A percentile compares a stretch with the other conserved stretches of the same genome.
Conservation (phyloP, 495 filamentous ascomycete genomes). For the Neurospora cerealis region DNA sequence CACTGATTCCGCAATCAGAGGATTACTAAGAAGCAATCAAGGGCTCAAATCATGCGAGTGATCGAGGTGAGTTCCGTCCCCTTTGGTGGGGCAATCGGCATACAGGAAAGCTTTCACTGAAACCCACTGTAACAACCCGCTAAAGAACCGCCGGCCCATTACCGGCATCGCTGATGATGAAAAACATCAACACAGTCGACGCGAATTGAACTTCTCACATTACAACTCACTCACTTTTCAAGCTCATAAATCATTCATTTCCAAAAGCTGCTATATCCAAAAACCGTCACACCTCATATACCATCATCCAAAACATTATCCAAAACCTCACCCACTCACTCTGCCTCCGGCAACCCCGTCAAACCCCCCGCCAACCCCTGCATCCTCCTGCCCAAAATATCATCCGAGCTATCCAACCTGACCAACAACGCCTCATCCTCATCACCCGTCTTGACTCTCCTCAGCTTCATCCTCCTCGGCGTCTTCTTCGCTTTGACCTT, state of each 20-base stretch:
- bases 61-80: background rate
- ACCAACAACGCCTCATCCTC: conserved; percentile 50
- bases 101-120: background rate
- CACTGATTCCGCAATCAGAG: too few species aligned
- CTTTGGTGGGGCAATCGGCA: background rate
- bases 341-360: conserved; percentile 52
- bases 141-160: background rate
- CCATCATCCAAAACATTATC: background rate
- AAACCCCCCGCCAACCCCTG: conserved; percentile 68
- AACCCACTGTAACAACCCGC: background rate
- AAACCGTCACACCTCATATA: background rate
- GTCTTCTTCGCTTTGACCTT: conserved; percentile 17
- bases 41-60: background rate
- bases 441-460: conserved; percentile 24
- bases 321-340: conserved; percentile 7
- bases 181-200: background rate
- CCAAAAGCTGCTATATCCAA: background rate
- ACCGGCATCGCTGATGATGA: background rate
- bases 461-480: conserved; percentile 15
- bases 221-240: background rate
- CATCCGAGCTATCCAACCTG: conserved; percentile 72
- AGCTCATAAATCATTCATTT: background rate
- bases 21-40: background rate
- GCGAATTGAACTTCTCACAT: background rate
- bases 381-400: conserved; percentile 78